These are phyloP conservation scores for Saccharomycodes ludwigii DNA, from an alignment of 805 yeast genomes.

Conservation along the genomic window DNA sequence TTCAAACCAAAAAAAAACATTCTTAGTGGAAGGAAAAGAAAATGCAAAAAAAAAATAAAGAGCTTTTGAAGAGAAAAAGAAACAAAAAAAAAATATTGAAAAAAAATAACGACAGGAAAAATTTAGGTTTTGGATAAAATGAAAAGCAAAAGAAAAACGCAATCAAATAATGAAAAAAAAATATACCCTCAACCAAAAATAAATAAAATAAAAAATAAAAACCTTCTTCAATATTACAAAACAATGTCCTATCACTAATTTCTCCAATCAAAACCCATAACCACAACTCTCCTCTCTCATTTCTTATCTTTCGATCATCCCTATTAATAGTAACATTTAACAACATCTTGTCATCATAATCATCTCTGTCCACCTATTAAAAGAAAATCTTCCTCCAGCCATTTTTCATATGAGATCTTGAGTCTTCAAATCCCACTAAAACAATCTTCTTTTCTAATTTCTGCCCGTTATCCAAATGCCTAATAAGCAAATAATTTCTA, in stretches of 20 bases:
- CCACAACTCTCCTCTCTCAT: no score
- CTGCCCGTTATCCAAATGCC: no score
- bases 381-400: no score
- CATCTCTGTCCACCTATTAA: background rate
- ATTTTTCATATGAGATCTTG: no score
- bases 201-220: conserved; percentile 1
- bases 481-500: background rate
- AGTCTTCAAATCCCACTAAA: no score
- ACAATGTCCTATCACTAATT: background rate
- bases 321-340: background rate
- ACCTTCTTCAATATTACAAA: conserved; percentile 2
- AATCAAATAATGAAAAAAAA: conserved; percentile 1
- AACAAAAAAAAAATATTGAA: background rate
- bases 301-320: background rate
- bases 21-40: no score
- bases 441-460: no score
- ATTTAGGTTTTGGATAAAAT: background rate
- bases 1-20: no score
- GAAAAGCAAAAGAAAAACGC: background rate
- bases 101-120: background rate
- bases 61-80: background rate
- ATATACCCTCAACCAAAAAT: background rate
- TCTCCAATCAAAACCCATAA: background rate
- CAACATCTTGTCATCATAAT: background rate
- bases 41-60: background rate